These are phyloP conservation scores for Aureococcus anophagefferens DNA, from an alignment of 108 stramenopile species.

Conservation along the genomic window DNA sequence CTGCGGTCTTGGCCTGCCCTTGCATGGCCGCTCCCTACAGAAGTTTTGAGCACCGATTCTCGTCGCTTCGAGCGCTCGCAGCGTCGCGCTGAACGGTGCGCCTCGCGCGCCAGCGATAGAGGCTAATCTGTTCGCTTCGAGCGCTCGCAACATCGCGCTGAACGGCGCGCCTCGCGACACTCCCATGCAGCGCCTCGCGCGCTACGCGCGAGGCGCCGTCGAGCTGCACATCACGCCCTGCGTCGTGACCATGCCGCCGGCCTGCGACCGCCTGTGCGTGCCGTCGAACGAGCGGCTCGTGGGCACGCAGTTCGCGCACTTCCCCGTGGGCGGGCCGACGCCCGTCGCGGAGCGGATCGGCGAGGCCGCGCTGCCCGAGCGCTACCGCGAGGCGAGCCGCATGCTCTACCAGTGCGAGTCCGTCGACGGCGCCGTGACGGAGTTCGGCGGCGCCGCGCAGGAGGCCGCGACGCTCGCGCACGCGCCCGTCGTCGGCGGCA, in stretches of 20 bases:
- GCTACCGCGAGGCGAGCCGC: background rate
- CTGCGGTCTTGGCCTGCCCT: no score
- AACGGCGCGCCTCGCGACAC: no score
- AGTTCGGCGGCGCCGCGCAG: background rate
- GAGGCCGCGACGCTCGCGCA: background rate
- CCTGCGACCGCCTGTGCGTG: background rate
- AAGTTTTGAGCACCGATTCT: no score
- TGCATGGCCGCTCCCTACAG: no score
- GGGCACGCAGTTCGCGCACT: constrained; percentile 5
- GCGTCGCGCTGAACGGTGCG: no score
- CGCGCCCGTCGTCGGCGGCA: background rate
- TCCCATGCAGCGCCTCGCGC: no score
- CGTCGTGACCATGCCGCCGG: constrained; percentile 2
- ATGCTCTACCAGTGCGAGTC: constrained; percentile 7
- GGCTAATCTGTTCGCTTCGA: no score
- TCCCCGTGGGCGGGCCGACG: constrained; percentile 3
- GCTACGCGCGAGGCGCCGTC: background rate
- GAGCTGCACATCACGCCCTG: constrained; percentile 5
- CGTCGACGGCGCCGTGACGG: constrained; percentile 5
- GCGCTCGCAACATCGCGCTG: no score
- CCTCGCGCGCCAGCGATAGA: no score
- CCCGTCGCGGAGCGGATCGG: background rate
- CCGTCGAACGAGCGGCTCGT: constrained; percentile 3
- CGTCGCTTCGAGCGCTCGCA: no score
- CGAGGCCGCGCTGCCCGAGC: no score